phyloP scores from a whole-genome alignment of 208 protist genomes.

The Acanthamoeba sp. region DNA sequence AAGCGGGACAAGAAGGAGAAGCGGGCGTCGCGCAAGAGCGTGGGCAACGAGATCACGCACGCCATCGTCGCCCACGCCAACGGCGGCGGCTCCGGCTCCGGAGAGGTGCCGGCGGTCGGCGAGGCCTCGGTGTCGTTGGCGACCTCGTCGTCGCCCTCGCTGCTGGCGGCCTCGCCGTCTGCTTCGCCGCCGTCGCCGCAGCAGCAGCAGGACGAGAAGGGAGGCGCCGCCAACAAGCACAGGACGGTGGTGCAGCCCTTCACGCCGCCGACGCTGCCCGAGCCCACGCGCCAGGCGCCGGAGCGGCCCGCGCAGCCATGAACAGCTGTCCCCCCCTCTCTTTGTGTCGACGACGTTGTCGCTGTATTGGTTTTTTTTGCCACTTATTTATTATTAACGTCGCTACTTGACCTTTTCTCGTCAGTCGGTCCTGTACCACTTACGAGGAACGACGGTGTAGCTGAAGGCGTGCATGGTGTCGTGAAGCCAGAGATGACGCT shows the following conservation, averaged over 20 bases:
- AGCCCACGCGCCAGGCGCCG: background rate
- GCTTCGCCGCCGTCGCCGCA: background rate
- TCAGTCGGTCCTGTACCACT: no score
- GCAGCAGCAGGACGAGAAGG: background rate
- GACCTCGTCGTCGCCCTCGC: background rate
- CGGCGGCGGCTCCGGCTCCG: background rate
- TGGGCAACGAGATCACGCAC: constrained; percentile 1
- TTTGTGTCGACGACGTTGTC: no score
- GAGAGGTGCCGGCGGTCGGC: no score
- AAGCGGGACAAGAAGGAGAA: background rate
- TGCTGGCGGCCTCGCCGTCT: no score
- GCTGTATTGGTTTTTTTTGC: no score
- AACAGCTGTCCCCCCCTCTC: background rate
- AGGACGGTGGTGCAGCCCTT: constrained; percentile 8
- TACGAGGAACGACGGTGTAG: no score
- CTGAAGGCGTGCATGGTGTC: no score
- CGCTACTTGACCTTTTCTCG: no score
- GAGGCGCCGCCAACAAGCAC: background rate
- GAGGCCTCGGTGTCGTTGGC: background rate
- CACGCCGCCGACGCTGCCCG: background rate
- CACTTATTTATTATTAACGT: no score
- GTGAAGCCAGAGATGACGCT: no score
- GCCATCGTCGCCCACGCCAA: constrained; percentile 3
- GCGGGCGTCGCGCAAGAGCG: constrained; percentile 19
- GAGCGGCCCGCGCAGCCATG: background rate